phyloP scores from a whole-genome alignment of 202 grass and related monocot genomes.

The Dendrocalamus latiflorus region DNA sequence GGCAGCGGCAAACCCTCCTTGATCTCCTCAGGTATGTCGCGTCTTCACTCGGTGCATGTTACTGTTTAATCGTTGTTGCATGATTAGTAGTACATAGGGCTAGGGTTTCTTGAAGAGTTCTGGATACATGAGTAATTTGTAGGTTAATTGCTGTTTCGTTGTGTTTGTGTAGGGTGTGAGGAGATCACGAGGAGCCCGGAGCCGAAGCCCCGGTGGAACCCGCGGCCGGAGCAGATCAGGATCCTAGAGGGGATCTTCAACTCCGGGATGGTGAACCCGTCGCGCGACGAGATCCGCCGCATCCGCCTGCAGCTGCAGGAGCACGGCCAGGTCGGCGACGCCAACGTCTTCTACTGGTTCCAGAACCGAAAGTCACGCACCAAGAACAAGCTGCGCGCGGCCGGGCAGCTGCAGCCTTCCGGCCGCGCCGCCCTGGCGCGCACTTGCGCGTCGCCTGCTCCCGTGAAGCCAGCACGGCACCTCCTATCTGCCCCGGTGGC shows the following conservation, averaged over 20 bases:
- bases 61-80: constrained; percentile 14
- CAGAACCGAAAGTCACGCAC: constrained; percentile 98
- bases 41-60: constrained; percentile 10
- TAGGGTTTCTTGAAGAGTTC: not conserved
- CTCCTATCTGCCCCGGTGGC: not conserved
- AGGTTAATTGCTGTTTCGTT: not conserved
- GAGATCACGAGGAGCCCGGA: constrained; percentile 55
- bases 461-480: constrained; percentile 14
- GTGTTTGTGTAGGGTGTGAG: constrained; percentile 47
- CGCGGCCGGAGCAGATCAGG: constrained; percentile 94
- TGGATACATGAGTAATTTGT: not conserved
- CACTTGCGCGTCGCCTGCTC: not conserved
- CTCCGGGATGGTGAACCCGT: constrained; percentile 86
- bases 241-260: constrained; percentile 97
- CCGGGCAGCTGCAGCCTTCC: constrained; percentile 6
- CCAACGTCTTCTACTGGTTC: constrained; percentile 99
- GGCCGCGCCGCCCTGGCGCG: constrained; percentile 10
- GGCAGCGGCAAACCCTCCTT: constrained; percentile 32
- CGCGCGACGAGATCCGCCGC: constrained; percentile 87
- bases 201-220: constrained; percentile 79
- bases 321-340: constrained; percentile 83
- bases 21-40: constrained; percentile 42
- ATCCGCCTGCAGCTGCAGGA: constrained; percentile 84
- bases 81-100: not conserved
- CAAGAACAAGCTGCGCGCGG: constrained; percentile 78